A percentile compares a stretch with the other conserved stretches of the same genome.
Conservation (phyloP, 129 eudicot species). For the Chrysanthemum seticuspe region DNA sequence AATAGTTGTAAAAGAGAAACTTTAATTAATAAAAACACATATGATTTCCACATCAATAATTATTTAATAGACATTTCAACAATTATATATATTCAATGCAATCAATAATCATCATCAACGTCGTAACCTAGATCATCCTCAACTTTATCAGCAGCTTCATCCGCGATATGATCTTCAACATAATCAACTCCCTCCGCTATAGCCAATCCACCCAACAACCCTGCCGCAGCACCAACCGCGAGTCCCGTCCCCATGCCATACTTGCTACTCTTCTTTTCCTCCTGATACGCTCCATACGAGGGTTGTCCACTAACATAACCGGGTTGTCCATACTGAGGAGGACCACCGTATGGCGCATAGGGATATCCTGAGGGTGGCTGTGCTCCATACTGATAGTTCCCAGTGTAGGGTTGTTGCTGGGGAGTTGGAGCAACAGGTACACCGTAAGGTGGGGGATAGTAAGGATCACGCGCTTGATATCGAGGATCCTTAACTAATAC, state of each 20-base stretch:
- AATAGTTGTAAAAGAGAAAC: too few species aligned
- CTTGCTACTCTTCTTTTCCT: constrained; percentile 50
- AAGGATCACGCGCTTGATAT: constrained; percentile 64
- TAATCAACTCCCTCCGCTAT: constrained; percentile 74
- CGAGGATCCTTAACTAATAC: constrained; percentile 49
- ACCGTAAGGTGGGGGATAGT: constrained; percentile 54
- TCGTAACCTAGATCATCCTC: constrained; percentile 69
- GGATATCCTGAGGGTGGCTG: constrained; percentile 44
- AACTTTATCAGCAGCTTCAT: constrained; percentile 74
- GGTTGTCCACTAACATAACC: constrained; percentile 4
- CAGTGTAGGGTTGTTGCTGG: constrained; percentile 38
- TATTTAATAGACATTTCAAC: too few species aligned
- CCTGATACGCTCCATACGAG: constrained; percentile 29
- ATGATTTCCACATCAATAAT: too few species aligned
- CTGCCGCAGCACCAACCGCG: constrained; percentile 95
- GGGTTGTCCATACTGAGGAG: constrained; percentile 32
- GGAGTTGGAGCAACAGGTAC: constrained; percentile 31
- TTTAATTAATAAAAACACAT: too few species aligned
- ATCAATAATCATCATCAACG: constrained; percentile 43
- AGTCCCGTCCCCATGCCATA: constrained; percentile 88
- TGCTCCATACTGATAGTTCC: constrained; percentile 36
- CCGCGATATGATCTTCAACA: constrained; percentile 66
- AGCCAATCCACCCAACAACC: constrained; percentile 82
- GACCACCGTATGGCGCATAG: constrained; percentile 35
- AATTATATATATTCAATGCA: too few species aligned